These are phyloP conservation scores for Austroboletus festivus DNA, from an alignment of 768 basidiomycete genomes.

Conservation along the genomic window DNA sequence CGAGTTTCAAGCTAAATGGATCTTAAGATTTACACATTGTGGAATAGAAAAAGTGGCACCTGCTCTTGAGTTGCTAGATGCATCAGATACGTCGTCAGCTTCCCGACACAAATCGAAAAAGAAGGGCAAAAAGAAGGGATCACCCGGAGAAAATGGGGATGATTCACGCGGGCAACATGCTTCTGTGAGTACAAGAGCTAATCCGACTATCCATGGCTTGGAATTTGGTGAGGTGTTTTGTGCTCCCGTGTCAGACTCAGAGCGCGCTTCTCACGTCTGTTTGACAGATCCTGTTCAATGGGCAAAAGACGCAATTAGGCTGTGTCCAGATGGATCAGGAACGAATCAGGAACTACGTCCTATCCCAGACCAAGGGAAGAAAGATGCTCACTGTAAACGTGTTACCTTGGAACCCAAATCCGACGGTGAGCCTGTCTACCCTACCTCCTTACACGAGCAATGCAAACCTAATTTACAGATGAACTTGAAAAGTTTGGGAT, in stretches of 20 bases:
- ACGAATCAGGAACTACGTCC: not conserved
- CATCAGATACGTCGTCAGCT: too few relatives aligned
- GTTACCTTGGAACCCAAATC: too few relatives aligned
- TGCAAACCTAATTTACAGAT: not conserved
- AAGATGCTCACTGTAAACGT: not conserved
- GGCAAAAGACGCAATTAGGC: not conserved
- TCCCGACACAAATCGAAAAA: too few relatives aligned
- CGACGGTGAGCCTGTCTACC: not conserved
- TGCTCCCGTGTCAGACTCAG: not conserved
- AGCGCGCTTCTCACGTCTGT: not conserved
- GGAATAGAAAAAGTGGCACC: too few relatives aligned
- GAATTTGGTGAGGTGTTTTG: not conserved
- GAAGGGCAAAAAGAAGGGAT: too few relatives aligned
- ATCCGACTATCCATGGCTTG: not conserved
- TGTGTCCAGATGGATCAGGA: not conserved
- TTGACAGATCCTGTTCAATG: not conserved
- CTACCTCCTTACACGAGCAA: not conserved
- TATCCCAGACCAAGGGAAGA: not conserved
- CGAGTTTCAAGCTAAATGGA: not conserved
- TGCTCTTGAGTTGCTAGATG: too few relatives aligned
- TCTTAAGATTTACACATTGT: not conserved
- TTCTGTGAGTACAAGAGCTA: too few relatives aligned
- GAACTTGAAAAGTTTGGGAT: not conserved
- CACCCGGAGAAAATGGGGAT: too few relatives aligned
- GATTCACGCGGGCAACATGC: too few relatives aligned